Evolutionary conservation across 2,329 filamentous ascomycete genomes (phyloP).

Genomic region (Moelleriella libera): DNA sequence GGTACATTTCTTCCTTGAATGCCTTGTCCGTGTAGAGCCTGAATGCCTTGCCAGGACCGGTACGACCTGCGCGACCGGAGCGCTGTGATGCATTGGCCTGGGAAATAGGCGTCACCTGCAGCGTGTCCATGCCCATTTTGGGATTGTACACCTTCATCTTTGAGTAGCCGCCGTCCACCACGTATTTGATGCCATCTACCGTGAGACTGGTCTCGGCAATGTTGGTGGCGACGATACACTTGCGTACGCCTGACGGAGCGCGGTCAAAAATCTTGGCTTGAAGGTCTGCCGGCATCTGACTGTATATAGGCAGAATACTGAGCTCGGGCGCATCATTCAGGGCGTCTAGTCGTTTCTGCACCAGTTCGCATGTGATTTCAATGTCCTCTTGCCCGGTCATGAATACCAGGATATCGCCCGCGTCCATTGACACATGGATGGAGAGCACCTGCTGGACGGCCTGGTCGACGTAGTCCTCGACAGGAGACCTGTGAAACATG

Average conservation of each 20-base stretch:
- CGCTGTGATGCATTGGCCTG: slow-evolving; percentile 92
- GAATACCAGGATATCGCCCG: slow-evolving; percentile 91
- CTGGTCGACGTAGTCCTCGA: slow-evolving; percentile 95
- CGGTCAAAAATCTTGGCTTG: slow-evolving; percentile 97
- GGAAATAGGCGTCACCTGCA: slow-evolving; percentile 94
- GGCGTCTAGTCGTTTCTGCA: slow-evolving; percentile 74
- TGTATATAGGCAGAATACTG: slow-evolving; percentile 93
- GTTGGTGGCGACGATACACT: slow-evolving; percentile 96
- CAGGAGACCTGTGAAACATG: slow-evolving; percentile 86
- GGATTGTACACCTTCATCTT: slow-evolving; percentile 99
- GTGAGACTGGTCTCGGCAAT: slow-evolving; percentile 97
- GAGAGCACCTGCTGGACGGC: slow-evolving; percentile 91
- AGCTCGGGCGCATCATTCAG: slow-evolving; percentile 92
- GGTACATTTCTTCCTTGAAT: slow-evolving; percentile 90
- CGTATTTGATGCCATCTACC: slow-evolving; percentile 98
- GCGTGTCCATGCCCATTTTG: slow-evolving; percentile 97
- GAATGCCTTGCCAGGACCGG: slow-evolving; percentile 89
- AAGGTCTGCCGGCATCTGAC: slow-evolving; percentile 96
- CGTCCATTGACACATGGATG: slow-evolving; percentile 88
- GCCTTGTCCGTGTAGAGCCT: slow-evolving; percentile 89
- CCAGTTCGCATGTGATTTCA: slow-evolving; percentile 85
- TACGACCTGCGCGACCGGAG: slow-evolving; percentile 84
- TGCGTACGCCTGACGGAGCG: slow-evolving; percentile 78
- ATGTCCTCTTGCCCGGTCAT: slow-evolving; percentile 99
- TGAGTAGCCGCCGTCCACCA: slow-evolving; percentile 89